phyloP scores from a whole-genome alignment of 495 filamentous ascomycete genomes.

The Talaromyces liani region DNA sequence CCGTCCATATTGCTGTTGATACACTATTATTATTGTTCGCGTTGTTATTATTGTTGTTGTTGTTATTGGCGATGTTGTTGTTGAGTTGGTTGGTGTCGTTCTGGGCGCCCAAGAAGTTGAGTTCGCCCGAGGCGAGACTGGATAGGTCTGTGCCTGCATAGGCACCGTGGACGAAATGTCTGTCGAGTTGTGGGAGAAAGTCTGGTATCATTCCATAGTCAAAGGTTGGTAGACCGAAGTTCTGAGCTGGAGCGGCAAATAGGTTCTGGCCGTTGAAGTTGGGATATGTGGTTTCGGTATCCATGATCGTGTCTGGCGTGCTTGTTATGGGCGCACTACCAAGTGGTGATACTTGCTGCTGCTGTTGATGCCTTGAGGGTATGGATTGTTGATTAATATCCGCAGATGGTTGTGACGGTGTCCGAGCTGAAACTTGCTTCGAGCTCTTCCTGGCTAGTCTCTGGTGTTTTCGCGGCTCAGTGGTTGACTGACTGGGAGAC shows the following conservation, averaged over 20 bases:
- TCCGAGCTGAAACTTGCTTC: conserved; percentile 12
- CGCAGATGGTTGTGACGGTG: conserved; percentile 15
- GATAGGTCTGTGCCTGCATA: conserved; percentile 57
- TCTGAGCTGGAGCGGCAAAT: conserved; percentile 23
- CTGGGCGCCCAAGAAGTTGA: background rate
- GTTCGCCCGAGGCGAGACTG: conserved; percentile 18
- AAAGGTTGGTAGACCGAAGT: conserved; percentile 31
- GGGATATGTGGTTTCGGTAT: conserved; percentile 27
- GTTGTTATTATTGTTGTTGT: background rate
- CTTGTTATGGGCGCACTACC: conserved; percentile 30
- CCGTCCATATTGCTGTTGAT: conserved; percentile 8
- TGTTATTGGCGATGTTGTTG: background rate
- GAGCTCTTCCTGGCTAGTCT: conserved; percentile 12
- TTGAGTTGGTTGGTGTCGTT: background rate
- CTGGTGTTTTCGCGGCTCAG: conserved; percentile 31
- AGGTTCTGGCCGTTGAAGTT: conserved; percentile 20
- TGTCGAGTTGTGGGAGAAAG: conserved; percentile 57
- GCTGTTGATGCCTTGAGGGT: conserved; percentile 12
- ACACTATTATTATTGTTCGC: conserved; percentile 10
- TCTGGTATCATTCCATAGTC: conserved; percentile 34
- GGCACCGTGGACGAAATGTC: conserved; percentile 71
- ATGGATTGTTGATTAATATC: conserved; percentile 11
- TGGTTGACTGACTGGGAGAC: conserved; percentile 53
- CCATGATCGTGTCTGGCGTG: conserved; percentile 24
- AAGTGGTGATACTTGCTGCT: conserved; percentile 18